Evolutionary conservation across 805 yeast genomes (phyloP), one percentile per base, ranked within the genome.

Genomic region (Barnettozyma salicaria): DNA sequence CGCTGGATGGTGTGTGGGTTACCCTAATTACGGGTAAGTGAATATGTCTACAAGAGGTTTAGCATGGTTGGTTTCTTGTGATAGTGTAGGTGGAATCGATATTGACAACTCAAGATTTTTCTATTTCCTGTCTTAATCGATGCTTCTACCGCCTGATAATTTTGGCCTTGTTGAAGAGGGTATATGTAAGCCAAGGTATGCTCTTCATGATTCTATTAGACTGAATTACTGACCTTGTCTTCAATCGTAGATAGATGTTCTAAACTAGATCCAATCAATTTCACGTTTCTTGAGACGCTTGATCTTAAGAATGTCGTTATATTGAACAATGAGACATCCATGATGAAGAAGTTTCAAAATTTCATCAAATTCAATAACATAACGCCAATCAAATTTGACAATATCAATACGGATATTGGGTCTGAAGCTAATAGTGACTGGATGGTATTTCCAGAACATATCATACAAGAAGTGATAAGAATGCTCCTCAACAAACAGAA

Each of bases 131-230:
- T n/a, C 30, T 27, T n/a, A 30, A 30, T 30, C 7, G 11, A 87
- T 88, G 96, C 67, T 88, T 22, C 85, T 89, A 1, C 95, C 96
- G 2, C 97, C 98, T 1, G 90, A 87, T 33, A 85, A 84, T 55
- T 92, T 84, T 63, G 95, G 96, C 0, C 68, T 87, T 21, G 96
- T 89, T 4, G 97, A 92, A 60, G 79, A 80, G 19, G 95, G 95
- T 0, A 64, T 90, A 2, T 81, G 68, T 52, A 10, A 5, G 34
- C 8, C 5, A 9, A 7, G 2, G n/a, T 4, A 6, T 19, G 27
- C 6, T 20, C 10, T 14, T 4, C 9, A 20, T 7, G 16, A 24
- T 19, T 7, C 10, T 3, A 10, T 19, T 19, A 8, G 16, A 9
- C 26, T 24, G 25, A 9, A 12, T 12, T 12, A 22, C 25, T 22